Evolutionary conservation across 257 asterid genomes (phyloP), one percentile per base, ranked within the genome.

Genomic region (Leptodermis oblonga): DNA sequence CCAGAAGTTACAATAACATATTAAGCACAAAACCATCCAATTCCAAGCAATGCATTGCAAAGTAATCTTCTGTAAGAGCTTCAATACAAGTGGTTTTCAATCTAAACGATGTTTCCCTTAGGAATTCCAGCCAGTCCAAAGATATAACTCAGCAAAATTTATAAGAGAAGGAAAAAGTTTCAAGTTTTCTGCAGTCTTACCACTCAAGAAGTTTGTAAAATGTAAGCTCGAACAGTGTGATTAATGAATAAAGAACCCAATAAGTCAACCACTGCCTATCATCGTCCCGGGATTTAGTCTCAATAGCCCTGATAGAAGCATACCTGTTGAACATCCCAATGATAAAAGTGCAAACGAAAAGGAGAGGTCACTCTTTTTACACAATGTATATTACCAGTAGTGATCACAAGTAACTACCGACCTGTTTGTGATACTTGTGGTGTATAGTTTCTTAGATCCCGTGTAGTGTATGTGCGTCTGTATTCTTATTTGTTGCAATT

Each of bases 201-300:
- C 91, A 92, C 69, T 92, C 92, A 54, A 92, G 90, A 70, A 80
- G 63, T 77, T 77, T 87, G 74, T 84, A 72, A 62, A 92, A 92
- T 1, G 94, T 92, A 73, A 92, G 95, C 78, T 92, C 98, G 68
- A 92, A 92, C 46, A 90, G 82, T 20, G 93, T 86, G 70, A 90
- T 78, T 70, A 92, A 76, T 49, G 98, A 90, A 79, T 90, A 88
- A 53, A 92, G 95, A 73, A 92, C 98, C 98, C 97, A 90, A 45
- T 86, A 92, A 28, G 97, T 92, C 17, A 92, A 84, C 98, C 98
- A 92, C 80, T 92, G 98, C n/a, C 86, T 86, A 76, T 90, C 98
- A 34, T 88, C 98, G 23, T 74, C 76, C 0, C 69, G 80, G 7
- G 97, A 85, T 81, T 86, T 87, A 0, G 96, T 92, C 83, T 92